Evolutionary conservation across 352 stramenopile species (phyloP), one percentile per base, ranked within the genome.

Genomic region (Thalassiosira livingstoniorum): DNA sequence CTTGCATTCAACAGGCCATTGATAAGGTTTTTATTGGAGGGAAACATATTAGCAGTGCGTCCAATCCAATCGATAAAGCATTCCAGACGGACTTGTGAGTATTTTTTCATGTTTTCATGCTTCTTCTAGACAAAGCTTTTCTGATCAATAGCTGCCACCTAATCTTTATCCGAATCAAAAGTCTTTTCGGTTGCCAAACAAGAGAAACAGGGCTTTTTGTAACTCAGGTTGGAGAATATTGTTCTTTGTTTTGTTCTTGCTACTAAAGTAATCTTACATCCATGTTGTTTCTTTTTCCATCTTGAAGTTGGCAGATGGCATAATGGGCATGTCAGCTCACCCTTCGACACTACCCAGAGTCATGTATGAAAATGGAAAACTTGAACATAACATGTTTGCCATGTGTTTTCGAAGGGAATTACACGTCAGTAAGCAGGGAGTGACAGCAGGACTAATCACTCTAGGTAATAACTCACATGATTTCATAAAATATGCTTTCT

Each of bases 301-400:
- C 7, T 18, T 18, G 18, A 51, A 51, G 35, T 78, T 93, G 3
- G 96, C 96, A 11, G 96, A 98, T 82, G 96, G 96, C n/a, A 98
- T 98, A 84, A 98, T 98, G 96, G 96, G 94, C 61, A 96, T 98
- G 84, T 98, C 92, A 0, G 87, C 85, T 25, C 92, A 97, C 65
- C 86, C 92, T n/a, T 89, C 97, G 70, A 96, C 96, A 42, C 92
- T 98, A 34, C 93, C 95, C 4, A 95, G 97, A 77, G 95, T 98
- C 84, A 94, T 99, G 58, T 97, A 96, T 76, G 90, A 96, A n/a
- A 69, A 94, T 18, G 87, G 94, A 0, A 94, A 95, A 18, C 96
- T 98, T 0, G 90, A 93, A 53, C 92, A 96, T 27, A 97, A 97
- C 31, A 95, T 97, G 63, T 99, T 99, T 88, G 94, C 95, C n/a